Evolutionary conservation across 2,329 filamentous ascomycete genomes (phyloP), one percentile per base, ranked within the genome.

Genomic region (Fusarium hostae): DNA sequence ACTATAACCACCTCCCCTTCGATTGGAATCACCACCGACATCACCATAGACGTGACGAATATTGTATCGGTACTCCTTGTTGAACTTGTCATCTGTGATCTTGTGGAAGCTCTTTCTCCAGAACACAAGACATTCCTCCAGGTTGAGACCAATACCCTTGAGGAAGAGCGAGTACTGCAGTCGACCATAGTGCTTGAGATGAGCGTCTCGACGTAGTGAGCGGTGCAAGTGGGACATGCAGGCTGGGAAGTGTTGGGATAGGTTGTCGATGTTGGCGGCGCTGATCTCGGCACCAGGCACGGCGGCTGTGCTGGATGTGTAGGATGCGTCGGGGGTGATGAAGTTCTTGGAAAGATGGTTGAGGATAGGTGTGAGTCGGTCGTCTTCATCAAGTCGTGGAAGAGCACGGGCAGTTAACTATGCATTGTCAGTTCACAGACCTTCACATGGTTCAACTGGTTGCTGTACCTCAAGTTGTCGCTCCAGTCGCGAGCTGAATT

Each of bases 11-110:
- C 92, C 89, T 44, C 94, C 92, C 59, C 95, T 89, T 35, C 95
- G 89, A 79, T 97, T 98, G 24, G 90, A 87, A 81, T 98, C 95
- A 63, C 95, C 95, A 59, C 96, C 96, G 1, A 98, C 96, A 77
- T 98, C 95, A 73, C 96, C 96, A 80, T 98, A 99, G 1, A 87
- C 82, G 86, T 99, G 95, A n/a, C 95, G 92, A 63, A 98, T 89
- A 80, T 99, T 98, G 87, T 99, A 99, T 47, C 93, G 89, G 83
- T 99, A 98, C 79, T 98, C 94, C 79, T 98, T 98, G 82, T 97
- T 97, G 87, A 98, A 99, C 39, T 91, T 91, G 77, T 98, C 95
- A 77, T 98, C 96, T 1, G 93, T 95, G 71, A 97, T 90, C 73
- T 94, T 92, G 79, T 90, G 90, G 87, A 99, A 98, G 32, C 88